Percentiles rank a stretch among this genome's conserved stretches.
Evolutionary conservation across 257 asterid species (phyloP).

Genomic region (Asclepias syriaca): DNA sequence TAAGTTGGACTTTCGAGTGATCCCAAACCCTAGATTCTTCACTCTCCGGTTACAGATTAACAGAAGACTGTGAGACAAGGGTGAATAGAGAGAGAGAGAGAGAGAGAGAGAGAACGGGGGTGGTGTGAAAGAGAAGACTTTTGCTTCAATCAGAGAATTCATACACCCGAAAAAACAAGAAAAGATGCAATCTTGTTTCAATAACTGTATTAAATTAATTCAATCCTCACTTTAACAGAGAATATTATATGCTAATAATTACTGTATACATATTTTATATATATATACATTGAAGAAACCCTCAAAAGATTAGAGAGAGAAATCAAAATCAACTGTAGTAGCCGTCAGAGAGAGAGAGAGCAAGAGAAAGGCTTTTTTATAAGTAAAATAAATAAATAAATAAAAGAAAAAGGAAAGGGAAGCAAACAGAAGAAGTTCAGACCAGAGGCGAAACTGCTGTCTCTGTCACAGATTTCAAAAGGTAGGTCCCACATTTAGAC

Average conservation of each 20-base stretch:
- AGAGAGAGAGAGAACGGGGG: constrained; percentile 34
- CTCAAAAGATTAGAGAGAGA: constrained; percentile 6
- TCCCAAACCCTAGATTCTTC: constrained; percentile 58
- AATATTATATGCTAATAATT: constrained; percentile 12
- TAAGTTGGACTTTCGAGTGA: constrained; percentile 28
- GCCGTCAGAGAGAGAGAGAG: neutral
- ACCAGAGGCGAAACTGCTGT: constrained; percentile 51
- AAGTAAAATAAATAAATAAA: too few relatives aligned
- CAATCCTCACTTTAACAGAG: neutral
- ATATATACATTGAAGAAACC: too few relatives aligned
- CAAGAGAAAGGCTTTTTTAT: neutral
- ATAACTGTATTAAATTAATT: neutral
- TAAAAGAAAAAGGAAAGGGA: too few relatives aligned
- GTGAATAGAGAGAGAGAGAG: neutral
- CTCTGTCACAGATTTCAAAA: constrained; percentile 52
- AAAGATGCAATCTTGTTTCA: constrained; percentile 34
- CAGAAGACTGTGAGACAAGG: neutral
- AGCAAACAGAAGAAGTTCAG: constrained; percentile 13
- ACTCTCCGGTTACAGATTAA: constrained; percentile 15
- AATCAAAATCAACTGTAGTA: neutral
- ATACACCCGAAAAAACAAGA: constrained; percentile 33
- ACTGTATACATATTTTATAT: neutral
- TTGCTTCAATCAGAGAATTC: constrained; percentile 27
- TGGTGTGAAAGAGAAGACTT: constrained; percentile 79
- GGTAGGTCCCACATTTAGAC: constrained; percentile 46